Evolutionary conservation across 371 early-diverging fungal species (phyloP).

Genomic region (Conidiobolus incongruus): DNA sequence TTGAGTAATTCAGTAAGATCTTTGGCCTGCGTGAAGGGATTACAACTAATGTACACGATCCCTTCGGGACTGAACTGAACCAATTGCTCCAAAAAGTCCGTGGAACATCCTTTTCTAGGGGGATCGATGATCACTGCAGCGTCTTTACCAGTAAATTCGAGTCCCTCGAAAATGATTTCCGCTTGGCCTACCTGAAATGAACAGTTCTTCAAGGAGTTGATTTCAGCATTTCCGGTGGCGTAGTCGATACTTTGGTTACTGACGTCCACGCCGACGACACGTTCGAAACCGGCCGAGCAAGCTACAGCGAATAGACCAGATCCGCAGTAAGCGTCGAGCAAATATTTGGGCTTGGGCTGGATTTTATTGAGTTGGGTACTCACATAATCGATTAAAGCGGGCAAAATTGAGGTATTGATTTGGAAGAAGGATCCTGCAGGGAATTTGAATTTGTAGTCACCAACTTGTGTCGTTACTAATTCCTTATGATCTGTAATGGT

Average conservation of each 20-base stretch:
- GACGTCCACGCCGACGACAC: constrained; percentile 37
- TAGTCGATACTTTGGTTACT: constrained; percentile 23
- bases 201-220: constrained; percentile 25
- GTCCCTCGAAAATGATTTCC: constrained; percentile 21
- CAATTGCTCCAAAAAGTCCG: constrained; percentile 29
- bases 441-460: constrained; percentile 12
- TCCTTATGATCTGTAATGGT: constrained; percentile 13
- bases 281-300: constrained; percentile 20
- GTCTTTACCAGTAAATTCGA: constrained; percentile 16
- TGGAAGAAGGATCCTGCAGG: constrained; percentile 36
- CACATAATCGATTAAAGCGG: constrained; percentile 23
- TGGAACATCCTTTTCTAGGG: constrained; percentile 32
- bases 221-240: constrained; percentile 26
- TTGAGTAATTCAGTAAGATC: constrained; percentile 21
- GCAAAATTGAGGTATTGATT: constrained; percentile 31
- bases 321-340: constrained; percentile 46
- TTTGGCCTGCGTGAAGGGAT: constrained; percentile 27
- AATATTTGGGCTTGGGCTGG: constrained; percentile 12
- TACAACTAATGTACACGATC: constrained; percentile 40
- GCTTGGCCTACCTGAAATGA: constrained; percentile 27
- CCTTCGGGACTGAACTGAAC: constrained; percentile 27
- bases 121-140: constrained; percentile 44
- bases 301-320: constrained; percentile 39
- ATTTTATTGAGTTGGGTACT: too few species aligned
- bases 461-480: constrained; percentile 15